Evolutionary conservation across 2,329 filamentous ascomycete species (phyloP), one percentile per base, ranked within the genome.

Genomic region (Microsporum ferrugineum): DNA sequence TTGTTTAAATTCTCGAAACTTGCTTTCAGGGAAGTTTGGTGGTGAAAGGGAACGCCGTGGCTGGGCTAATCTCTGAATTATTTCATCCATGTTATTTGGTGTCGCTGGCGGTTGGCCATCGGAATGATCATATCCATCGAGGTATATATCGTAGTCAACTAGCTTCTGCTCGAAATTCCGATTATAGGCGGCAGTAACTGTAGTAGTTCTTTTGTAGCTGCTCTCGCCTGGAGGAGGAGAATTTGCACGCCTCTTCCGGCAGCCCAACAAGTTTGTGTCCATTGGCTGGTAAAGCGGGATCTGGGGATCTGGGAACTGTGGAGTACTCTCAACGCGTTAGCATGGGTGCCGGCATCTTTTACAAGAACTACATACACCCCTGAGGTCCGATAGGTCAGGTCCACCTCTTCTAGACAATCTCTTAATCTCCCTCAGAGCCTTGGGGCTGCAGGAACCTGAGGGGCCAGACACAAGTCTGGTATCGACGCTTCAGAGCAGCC

Each of bases 401-500:
- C 36, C 36, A 12, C 36, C 36, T 39, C 36, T 6, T 39, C 36
- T 39, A 12, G 36, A 39, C 6, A 39, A 12, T 39, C 36, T 39
- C 36, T 39, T 39, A 12, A 39, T 39, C 36, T 39, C 36, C 36
- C 12, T 39, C 36, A 39, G 6, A 12, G 6, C 6, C 36, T 39
- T 12, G 12, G 36, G 36, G 6, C 12, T 39, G 12, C 36, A 39
- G 36, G 17, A 1, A 23, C 17, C 17, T 23, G 17, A 23, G 1
- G 17, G 17, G 41, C 57, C 47, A 2, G 47, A 55, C 43, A 41
- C 53, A 62, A 60, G 58, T 33, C 49, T 62, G 60, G 7, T 14
- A 61, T 53, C 34, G 56, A 58, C 39, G 17, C 59, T 61, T 62
- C 39, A 60, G 41, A 17, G 47, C 33, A 29, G 64, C 64, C 29